Evolutionary conservation across 2,329 filamentous ascomycete species (phyloP), one percentile per base, ranked within the genome.

Genomic region (Epichloe festucae): DNA sequence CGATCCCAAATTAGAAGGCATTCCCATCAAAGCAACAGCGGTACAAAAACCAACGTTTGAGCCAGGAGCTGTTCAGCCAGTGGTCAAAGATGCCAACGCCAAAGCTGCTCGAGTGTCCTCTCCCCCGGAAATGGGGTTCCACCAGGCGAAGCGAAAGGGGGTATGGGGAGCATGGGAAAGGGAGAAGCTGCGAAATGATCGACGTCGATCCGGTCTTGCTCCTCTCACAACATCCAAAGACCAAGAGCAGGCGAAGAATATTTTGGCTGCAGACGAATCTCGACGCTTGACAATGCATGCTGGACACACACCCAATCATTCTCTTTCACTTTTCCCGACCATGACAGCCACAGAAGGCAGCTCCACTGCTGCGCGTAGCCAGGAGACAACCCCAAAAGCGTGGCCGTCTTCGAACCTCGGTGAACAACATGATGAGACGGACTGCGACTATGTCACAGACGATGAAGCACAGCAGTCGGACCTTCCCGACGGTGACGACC

Each of bases 241-340:
- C 38, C 47, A 50, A 51, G 68, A 70, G 35, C 46, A 47, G 49
- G 74, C 74, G 3, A 62, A 74, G 49, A 65, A 74, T 55, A 69
- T 69, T 8, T 65, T 79, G 38, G 68, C 67, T 23, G 73, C 73
- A 7, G 68, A 72, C 5, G 77, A 75, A 58, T 68, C 70, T 43
- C 69, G 67, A 47, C 71, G 79, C 44, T 71, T 81, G 41, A 80
- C 73, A 0, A 77, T 83, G 73, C 75, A 82, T 61, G 79, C 79
- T 19, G 79, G 79, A 1, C 79, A 82, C 62, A 82, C 79, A 2
- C 79, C 79, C 6, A 81, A 73, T 48, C 78, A 81, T 60, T 79
- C 77, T 1, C 65, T 80, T 11, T 79, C 78, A 4, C 63, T 73
- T 2, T 63, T 79, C 15, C 68, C 70, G 5, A 74, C 73, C 10